These are phyloP conservation scores for Stenogyne calaminthoides DNA, from an alignment of 305 asterid genomes.

Conservation along the genomic window DNA sequence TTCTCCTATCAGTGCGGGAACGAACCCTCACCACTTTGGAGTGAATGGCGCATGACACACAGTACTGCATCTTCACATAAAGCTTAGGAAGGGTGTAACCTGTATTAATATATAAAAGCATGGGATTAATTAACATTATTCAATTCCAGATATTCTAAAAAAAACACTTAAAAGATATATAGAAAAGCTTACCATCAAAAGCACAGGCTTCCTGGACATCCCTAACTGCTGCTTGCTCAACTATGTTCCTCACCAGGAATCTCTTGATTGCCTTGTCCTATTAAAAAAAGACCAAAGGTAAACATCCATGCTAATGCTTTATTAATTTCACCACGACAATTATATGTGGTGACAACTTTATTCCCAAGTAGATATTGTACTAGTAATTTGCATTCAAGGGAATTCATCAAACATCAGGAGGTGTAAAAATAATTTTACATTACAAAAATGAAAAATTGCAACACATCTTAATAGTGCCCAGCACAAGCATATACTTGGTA, in stretches of 20 bases:
- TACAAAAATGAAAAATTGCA: not conserved
- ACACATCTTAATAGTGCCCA: not conserved
- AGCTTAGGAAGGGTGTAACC: slow-evolving; percentile 81
- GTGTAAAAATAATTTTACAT: not conserved
- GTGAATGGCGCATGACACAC: slow-evolving; percentile 91
- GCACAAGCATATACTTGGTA: not conserved
- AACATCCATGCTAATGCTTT: not conserved
- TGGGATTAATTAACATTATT: not conserved
- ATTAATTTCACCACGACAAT: not conserved
- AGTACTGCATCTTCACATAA: slow-evolving; percentile 88
- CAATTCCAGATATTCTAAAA: not conserved
- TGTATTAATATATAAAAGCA: slow-evolving; percentile 16
- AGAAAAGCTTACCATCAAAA: slow-evolving; percentile 37
- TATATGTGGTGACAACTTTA: not conserved
- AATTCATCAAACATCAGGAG: not conserved
- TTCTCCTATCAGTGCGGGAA: slow-evolving; percentile 73
- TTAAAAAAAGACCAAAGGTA: not conserved
- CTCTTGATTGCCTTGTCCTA: slow-evolving; percentile 63
- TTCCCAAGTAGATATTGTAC: not conserved
- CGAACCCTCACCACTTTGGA: slow-evolving; percentile 92
- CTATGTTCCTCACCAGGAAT: slow-evolving; percentile 54
- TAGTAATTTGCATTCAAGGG: not conserved
- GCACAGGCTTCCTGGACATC: slow-evolving; percentile 69
- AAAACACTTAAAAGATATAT: not conserved
- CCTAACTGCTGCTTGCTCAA: slow-evolving; percentile 63